These are phyloP conservation scores for Macaranga tanarius DNA, from an alignment of 441 rosid genomes.

Conservation along the genomic window DNA sequence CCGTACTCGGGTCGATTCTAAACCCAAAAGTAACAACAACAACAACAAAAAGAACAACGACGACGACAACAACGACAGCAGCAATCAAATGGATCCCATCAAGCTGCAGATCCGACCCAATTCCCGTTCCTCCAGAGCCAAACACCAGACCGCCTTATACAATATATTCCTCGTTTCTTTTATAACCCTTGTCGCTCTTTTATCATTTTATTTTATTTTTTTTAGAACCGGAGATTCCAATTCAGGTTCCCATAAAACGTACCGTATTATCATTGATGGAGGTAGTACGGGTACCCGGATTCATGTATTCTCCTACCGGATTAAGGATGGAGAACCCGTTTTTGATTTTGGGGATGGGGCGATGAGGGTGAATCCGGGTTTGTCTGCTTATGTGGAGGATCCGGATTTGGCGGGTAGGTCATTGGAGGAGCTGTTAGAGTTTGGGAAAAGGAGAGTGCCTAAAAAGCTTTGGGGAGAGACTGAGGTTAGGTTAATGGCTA, in stretches of 20 bases:
- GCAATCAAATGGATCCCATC: constrained; percentile 45
- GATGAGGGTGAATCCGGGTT: constrained; percentile 73
- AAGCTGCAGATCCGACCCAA: constrained; percentile 45
- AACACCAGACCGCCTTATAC: constrained; percentile 31
- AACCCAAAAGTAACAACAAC: constrained; percentile 10
- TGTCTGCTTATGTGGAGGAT: constrained; percentile 58
- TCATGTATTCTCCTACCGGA: constrained; percentile 56
- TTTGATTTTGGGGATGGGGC: constrained; percentile 49
- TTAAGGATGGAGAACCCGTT: constrained; percentile 33
- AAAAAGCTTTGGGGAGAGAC: constrained; percentile 50
- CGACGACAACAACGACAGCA: background rate
- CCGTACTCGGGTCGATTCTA: constrained; percentile 41
- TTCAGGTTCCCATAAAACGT: constrained; percentile 17
- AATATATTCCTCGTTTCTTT: constrained; percentile 23
- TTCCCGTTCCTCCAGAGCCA: constrained; percentile 38
- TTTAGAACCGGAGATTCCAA: constrained; percentile 16
- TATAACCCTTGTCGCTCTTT: constrained; percentile 19
- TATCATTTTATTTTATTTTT: constrained; percentile 29
- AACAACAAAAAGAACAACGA: background rate
- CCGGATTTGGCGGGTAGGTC: constrained; percentile 59
- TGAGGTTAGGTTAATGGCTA: constrained; percentile 82
- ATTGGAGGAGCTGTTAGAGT: constrained; percentile 56
- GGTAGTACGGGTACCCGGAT: constrained; percentile 91
- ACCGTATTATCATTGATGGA: constrained; percentile 69
- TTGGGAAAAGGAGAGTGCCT: constrained; percentile 58